Conservation (phyloP, 2,329 filamentous ascomycete genomes). For the Onygenales sp. region DNA sequence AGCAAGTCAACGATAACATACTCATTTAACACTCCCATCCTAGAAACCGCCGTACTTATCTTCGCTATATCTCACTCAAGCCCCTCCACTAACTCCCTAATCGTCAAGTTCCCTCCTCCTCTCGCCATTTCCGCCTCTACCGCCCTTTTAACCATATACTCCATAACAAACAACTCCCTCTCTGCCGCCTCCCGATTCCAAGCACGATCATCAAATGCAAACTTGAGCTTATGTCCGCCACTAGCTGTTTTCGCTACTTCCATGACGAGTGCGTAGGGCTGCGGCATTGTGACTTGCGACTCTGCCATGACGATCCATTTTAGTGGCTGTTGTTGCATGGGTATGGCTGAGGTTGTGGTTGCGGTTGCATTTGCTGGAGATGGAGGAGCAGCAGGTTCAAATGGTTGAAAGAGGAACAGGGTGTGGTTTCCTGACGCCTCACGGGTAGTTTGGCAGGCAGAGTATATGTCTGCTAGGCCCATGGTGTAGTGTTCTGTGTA, state of each 20-base stretch:
- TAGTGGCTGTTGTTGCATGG: neutral
- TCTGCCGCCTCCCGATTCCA: neutral
- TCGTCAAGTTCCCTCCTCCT: too few relatives aligned
- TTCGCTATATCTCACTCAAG: too few relatives aligned
- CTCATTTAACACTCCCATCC: too few relatives aligned
- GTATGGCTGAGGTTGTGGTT: too few relatives aligned
- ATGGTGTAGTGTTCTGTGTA: constrained; percentile 21
- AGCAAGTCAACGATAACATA: too few relatives aligned
- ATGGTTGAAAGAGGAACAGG: constrained; percentile 25
- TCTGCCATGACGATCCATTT: constrained; percentile 2
- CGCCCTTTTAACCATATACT: too few relatives aligned
- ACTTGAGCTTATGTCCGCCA: neutral
- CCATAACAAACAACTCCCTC: neutral
- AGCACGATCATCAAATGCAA: neutral
- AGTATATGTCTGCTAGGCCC: constrained; percentile 20
- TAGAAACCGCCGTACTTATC: too few relatives aligned
- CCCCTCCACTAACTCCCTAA: too few relatives aligned
- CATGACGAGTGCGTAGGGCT: neutral
- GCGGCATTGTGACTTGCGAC: neutral
- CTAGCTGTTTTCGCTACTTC: neutral
- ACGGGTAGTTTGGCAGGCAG: constrained; percentile 11
- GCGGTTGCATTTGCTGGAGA: too few relatives aligned
- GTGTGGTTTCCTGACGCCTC: constrained; percentile 9
- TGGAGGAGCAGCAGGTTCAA: constrained; percentile 16
- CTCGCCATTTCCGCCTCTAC: too few relatives aligned